A percentile compares a stretch with the other conserved stretches of the same genome.
These are phyloP conservation scores for Piloderma croceum DNA, from an alignment of 768 basidiomycete genomes.

Conservation along the genomic window DNA sequence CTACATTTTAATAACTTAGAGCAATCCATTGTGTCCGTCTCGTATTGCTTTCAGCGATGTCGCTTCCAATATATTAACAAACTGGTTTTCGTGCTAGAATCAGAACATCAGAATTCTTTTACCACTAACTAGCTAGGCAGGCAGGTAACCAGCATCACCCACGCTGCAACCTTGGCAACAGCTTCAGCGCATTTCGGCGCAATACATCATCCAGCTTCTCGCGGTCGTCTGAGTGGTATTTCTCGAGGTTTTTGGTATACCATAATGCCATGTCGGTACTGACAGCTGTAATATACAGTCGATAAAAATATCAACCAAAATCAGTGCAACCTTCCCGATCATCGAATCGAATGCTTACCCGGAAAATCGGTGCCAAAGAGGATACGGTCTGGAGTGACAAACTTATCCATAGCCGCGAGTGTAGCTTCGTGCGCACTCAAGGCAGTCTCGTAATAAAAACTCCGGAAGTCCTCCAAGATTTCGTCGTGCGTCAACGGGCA, in stretches of 20 bases:
- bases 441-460: constrained; percentile 73
- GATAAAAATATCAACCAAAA: not conserved
- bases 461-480: constrained; percentile 62
- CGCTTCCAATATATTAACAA: too few species aligned
- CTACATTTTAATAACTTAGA: too few species aligned
- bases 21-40: too few species aligned
- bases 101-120: too few species aligned
- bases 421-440: constrained; percentile 52
- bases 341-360: constrained; percentile 35
- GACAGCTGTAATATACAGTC: too few species aligned
- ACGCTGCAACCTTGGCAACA: constrained; percentile 38
- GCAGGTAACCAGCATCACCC: not conserved
- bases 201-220: constrained; percentile 39
- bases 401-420: constrained; percentile 44
- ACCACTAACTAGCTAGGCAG: too few species aligned
- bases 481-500: constrained; percentile 56
- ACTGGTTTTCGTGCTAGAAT: too few species aligned
- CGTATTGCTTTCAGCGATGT: too few species aligned
- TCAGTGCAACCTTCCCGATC: not conserved
- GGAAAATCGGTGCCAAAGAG: constrained; percentile 77
- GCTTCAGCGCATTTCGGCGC: constrained; percentile 43
- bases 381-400: constrained; percentile 46
- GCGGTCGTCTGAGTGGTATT: constrained; percentile 39
- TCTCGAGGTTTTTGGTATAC: constrained; percentile 52
- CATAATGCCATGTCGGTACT: constrained; percentile 49